A percentile compares a stretch with the other conserved stretches of the same genome.
Evolutionary conservation across 257 asterid genomes (phyloP).

Genomic region (Lithospermum erythrorhizon): DNA sequence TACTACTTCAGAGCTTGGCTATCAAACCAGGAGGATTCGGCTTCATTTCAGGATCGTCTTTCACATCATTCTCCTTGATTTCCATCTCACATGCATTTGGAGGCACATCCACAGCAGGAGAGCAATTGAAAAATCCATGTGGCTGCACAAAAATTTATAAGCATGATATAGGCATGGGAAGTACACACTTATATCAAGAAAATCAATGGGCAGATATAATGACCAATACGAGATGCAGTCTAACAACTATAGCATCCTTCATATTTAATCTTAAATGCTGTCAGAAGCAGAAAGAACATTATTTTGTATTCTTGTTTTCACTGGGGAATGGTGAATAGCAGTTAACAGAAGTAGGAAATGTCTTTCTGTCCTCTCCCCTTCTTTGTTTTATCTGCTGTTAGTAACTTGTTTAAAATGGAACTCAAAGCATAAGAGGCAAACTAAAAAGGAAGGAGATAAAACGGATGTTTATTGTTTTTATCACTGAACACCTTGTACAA

Average conservation of each 20-base stretch:
- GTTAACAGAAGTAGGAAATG: not conserved
- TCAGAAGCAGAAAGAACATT: not conserved
- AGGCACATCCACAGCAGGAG: conserved; percentile 90
- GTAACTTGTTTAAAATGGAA: too few species aligned
- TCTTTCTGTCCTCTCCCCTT: not conserved
- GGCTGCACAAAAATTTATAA: conserved; percentile 45
- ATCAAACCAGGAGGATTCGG: conserved; percentile 32
- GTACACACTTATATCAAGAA: not conserved
- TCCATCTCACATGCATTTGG: conserved; percentile 60
- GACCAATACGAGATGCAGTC: not conserved
- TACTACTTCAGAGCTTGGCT: conserved; percentile 22
- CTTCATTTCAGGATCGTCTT: conserved; percentile 43
- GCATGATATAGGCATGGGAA: not conserved
- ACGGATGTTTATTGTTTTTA: not conserved
- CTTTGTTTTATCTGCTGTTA: not conserved
- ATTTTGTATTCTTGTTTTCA: too few species aligned
- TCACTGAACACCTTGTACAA: not conserved
- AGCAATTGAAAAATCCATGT: conserved; percentile 94
- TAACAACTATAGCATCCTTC: too few species aligned
- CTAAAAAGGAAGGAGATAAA: not conserved
- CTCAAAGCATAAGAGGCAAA: not conserved
- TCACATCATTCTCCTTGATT: conserved; percentile 51
- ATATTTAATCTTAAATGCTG: not conserved
- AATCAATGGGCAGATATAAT: not conserved
- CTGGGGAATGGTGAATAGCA: not conserved